phyloP scores from a whole-genome alignment of 202 grass and related monocot genomes.

The Panicum hallii region DNA sequence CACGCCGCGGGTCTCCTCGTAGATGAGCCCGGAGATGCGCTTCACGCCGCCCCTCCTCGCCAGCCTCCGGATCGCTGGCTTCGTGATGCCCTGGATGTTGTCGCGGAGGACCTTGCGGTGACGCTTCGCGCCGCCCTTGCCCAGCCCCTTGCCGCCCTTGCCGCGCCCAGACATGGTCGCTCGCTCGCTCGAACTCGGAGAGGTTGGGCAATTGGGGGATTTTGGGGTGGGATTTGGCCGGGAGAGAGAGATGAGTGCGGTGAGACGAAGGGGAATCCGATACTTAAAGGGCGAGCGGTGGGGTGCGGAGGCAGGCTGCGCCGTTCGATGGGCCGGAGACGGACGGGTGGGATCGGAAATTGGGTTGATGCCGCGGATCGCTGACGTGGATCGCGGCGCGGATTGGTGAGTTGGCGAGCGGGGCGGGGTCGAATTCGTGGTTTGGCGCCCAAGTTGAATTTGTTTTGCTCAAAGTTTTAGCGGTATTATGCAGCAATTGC shows the following conservation, averaged over 20 bases:
- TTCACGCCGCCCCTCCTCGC: conserved; percentile 75
- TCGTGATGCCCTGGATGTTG: conserved; percentile 75
- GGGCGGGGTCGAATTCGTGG: background rate
- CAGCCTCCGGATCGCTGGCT: conserved; percentile 62
- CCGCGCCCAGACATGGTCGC: conserved; percentile 66
- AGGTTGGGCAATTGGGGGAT: conserved; percentile 17
- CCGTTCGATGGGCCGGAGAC: conserved; percentile 39
- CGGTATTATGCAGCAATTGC: background rate
- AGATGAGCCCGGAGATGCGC: conserved; percentile 71
- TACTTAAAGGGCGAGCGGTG: background rate
- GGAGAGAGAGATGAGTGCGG: background rate
- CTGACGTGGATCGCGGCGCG: conserved; percentile 34
- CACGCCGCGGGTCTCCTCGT: conserved; percentile 81
- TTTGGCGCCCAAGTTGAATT: conserved; percentile 13
- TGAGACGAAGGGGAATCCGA: no score
- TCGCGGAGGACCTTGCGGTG: conserved; percentile 82
- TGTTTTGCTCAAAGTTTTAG: background rate
- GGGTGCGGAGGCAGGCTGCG: background rate
- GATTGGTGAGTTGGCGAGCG: conserved; percentile 36
- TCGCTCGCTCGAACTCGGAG: background rate
- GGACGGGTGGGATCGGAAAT: background rate
- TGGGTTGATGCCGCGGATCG: conserved; percentile 28
- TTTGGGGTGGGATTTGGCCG: background rate
- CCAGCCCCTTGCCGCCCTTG: conserved; percentile 64
- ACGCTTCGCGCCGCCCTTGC: conserved; percentile 77